Conservation (phyloP, 2,329 filamentous ascomycete genomes). For the Verticillium dahliae region DNA sequence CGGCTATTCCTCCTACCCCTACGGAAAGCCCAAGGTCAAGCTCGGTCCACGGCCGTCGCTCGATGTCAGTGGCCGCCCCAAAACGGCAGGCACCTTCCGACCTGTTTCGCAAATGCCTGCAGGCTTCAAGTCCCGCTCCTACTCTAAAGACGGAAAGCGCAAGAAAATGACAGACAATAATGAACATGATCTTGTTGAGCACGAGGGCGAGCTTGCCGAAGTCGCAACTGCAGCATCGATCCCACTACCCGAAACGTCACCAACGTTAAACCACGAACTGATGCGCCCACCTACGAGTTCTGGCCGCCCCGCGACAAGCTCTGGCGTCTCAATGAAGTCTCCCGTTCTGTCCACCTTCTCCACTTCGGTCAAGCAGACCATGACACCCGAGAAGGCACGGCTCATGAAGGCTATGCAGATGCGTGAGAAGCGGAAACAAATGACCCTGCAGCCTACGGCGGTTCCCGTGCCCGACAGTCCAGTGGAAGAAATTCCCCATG, state of each 20-base stretch:
- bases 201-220: constrained; percentile 21
- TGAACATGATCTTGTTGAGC: constrained; percentile 20
- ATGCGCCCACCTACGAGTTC: constrained; percentile 27
- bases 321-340: constrained; percentile 35
- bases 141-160: constrained; percentile 51
- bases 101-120: constrained; percentile 75
- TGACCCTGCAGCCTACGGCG: constrained; percentile 21
- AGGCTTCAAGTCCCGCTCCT: constrained; percentile 60
- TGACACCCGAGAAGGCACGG: constrained; percentile 83
- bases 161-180: constrained; percentile 23
- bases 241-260: constrained; percentile 8
- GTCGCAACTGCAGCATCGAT: constrained; percentile 18
- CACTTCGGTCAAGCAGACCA: constrained; percentile 39
- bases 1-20: constrained; percentile 40
- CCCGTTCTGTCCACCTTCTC: constrained; percentile 31
- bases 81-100: constrained; percentile 50
- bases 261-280: constrained; percentile 11
- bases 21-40: constrained; percentile 75
- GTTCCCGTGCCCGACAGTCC: constrained; percentile 18
- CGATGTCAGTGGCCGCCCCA: constrained; percentile 54
- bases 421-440: constrained; percentile 68
- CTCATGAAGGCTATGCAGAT: constrained; percentile 92
- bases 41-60: constrained; percentile 77
- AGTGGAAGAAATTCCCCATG: constrained; percentile 8
- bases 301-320: constrained; percentile 36